Evolutionary conservation across 495 filamentous ascomycete species (phyloP).

Genomic region (Penicillium manginii): DNA sequence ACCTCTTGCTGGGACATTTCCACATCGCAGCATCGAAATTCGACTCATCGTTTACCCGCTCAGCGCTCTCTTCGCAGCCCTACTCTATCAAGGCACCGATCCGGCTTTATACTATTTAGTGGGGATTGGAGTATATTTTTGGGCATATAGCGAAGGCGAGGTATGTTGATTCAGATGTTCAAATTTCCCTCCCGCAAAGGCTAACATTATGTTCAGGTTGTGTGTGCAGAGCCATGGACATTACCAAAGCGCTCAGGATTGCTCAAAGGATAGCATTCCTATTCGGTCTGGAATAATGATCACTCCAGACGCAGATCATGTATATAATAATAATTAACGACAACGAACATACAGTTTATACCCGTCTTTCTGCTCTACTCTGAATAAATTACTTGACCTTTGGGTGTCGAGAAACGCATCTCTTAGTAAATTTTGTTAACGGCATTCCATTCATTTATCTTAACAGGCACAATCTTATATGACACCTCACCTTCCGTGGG

Average conservation of each 20-base stretch:
- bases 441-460: too few relatives aligned
- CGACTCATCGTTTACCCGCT: constrained; percentile 85
- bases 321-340: constrained; percentile 22
- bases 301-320: constrained; percentile 20
- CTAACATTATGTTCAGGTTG: constrained; percentile 42
- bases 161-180: constrained; percentile 50
- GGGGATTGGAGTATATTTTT: constrained; percentile 88
- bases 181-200: background rate
- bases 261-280: constrained; percentile 34
- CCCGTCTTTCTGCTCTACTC: background rate
- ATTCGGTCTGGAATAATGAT: constrained; percentile 16
- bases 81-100: constrained; percentile 93
- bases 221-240: constrained; percentile 63
- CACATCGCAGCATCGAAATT: constrained; percentile 87
- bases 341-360: background rate
- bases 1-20: constrained; percentile 60
- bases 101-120: constrained; percentile 90
- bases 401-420: too few relatives aligned
- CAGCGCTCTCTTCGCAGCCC: constrained; percentile 68
- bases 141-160: constrained; percentile 97
- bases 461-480: too few relatives aligned
- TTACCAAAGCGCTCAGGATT: constrained; percentile 42
- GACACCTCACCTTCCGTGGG: too few relatives aligned
- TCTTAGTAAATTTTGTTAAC: too few relatives aligned
- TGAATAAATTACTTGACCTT: too few relatives aligned